These are phyloP conservation scores for Chalaropsis thielavioides DNA, from an alignment of 2,329 filamentous ascomycete genomes.

Conservation along the genomic window DNA sequence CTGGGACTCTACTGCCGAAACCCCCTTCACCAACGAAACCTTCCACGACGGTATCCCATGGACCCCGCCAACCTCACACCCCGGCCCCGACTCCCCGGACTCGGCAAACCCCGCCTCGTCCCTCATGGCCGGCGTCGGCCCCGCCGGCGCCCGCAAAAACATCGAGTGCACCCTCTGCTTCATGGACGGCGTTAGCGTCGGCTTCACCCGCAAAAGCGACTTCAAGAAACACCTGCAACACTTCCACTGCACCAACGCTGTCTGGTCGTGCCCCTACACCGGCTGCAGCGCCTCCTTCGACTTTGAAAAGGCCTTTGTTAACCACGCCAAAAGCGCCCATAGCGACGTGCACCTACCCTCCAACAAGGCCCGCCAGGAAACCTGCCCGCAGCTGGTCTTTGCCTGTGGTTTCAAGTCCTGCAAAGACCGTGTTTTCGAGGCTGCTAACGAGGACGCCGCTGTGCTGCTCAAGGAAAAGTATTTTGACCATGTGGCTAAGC, in stretches of 20 bases:
- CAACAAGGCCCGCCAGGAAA: constrained; percentile 29
- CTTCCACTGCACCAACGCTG: constrained; percentile 31
- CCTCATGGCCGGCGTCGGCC: constrained; percentile 17
- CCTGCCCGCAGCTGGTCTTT: constrained; percentile 33
- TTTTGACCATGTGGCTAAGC: constrained; percentile 34
- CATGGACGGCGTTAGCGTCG: constrained; percentile 32
- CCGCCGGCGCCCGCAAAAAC: constrained; percentile 17
- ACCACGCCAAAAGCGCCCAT: constrained; percentile 31
- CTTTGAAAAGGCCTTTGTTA: constrained; percentile 32
- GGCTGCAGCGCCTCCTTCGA: constrained; percentile 31
- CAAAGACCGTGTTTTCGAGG: constrained; percentile 32
- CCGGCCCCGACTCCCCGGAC: constrained; percentile 16
- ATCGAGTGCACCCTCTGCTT: constrained; percentile 33
- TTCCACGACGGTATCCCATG: constrained; percentile 16
- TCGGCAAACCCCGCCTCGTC: constrained; percentile 16
- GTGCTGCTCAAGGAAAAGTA: constrained; percentile 29
- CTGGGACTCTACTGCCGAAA: constrained; percentile 16
- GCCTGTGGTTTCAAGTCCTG: constrained; percentile 31
- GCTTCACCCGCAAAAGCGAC: constrained; percentile 34
- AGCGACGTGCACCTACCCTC: constrained; percentile 29
- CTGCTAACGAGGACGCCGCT: constrained; percentile 26
- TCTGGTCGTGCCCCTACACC: constrained; percentile 31
- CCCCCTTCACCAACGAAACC: constrained; percentile 10
- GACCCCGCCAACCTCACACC: constrained; percentile 12
- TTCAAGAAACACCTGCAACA: constrained; percentile 37